Conservation (phyloP, 176 grass and related monocot genomes). For the Eleusine coracana region DNA sequence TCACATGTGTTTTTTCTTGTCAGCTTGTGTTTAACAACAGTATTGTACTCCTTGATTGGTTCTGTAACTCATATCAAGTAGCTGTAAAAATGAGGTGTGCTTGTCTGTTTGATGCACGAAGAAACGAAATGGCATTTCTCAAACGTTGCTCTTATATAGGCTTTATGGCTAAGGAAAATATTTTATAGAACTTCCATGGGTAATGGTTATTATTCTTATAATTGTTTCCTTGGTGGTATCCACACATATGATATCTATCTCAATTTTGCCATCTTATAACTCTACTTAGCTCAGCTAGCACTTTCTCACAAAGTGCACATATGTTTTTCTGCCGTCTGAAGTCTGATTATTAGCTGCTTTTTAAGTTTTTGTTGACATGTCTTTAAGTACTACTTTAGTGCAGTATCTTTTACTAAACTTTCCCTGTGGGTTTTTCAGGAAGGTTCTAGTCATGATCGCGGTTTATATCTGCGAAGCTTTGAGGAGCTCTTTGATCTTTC, state of each 20-base stretch:
- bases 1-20: conserved; percentile 7
- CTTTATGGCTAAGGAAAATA: conserved; percentile 8
- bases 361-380: conserved; percentile 30
- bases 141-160: conserved; percentile 8
- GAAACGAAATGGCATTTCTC: not conserved
- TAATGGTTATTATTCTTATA: not conserved
- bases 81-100: conserved; percentile 24
- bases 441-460: conserved; percentile 96
- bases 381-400: conserved; percentile 32
- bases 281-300: conserved; percentile 20
- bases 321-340: not conserved
- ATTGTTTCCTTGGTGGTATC: conserved; percentile 30
- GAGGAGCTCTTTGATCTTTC: conserved; percentile 98
- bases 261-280: not conserved
- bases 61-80: conserved; percentile 1
- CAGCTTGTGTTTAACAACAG: not conserved
- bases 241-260: conserved; percentile 1
- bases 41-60: not conserved
- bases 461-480: conserved; percentile 86
- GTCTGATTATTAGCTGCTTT: conserved; percentile 4
- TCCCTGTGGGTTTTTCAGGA: conserved; percentile 66
- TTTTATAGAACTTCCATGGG: not conserved
- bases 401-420: conserved; percentile 17
- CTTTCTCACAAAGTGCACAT: not conserved
- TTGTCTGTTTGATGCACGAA: conserved; percentile 3